A percentile compares a stretch with the other conserved stretches of the same genome.
phyloP scores from a whole-genome alignment of 345 rosid species.

The Bruguiera sexangula region DNA sequence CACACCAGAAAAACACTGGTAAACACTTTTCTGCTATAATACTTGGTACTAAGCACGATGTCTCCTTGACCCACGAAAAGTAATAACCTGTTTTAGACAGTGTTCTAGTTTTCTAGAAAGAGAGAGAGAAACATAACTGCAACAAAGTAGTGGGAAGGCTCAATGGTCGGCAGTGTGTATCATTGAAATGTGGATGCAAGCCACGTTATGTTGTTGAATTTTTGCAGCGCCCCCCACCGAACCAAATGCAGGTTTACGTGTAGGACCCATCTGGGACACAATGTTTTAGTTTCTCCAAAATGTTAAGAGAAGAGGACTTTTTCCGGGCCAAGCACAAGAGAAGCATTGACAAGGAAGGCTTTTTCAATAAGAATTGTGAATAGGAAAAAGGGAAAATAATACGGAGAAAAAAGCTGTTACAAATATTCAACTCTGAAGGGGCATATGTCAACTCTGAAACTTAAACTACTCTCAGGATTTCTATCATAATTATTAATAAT shows the following conservation, averaged over 20 bases:
- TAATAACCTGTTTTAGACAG: neutral
- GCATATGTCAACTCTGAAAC: too few species aligned
- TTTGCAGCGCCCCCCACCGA: neutral
- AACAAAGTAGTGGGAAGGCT: slow-evolving; percentile 21
- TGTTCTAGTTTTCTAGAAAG: slow-evolving; percentile 7
- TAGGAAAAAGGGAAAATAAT: too few species aligned
- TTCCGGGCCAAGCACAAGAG: too few species aligned
- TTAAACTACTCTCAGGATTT: too few species aligned
- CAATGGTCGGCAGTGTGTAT: slow-evolving; percentile 1
- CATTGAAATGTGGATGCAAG: slow-evolving; percentile 22
- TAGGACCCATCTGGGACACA: slow-evolving; percentile 16
- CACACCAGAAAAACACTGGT: slow-evolving; percentile 7
- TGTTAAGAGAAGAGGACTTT: too few species aligned
- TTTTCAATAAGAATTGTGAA: too few species aligned
- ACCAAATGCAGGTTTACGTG: slow-evolving; percentile 12
- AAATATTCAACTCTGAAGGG: too few species aligned
- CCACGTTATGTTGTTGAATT: slow-evolving; percentile 37
- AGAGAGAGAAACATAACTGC: neutral
- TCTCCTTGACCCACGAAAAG: neutral
- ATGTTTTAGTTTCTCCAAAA: neutral
- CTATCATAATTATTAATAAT: too few species aligned
- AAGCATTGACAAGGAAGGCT: too few species aligned
- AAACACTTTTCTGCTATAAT: neutral
- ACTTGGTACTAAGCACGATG: slow-evolving; percentile 3
- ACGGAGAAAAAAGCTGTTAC: too few species aligned